Conservation (phyloP, 495 filamentous ascomycete genomes). For the Corynascus novoguineensis region DNA sequence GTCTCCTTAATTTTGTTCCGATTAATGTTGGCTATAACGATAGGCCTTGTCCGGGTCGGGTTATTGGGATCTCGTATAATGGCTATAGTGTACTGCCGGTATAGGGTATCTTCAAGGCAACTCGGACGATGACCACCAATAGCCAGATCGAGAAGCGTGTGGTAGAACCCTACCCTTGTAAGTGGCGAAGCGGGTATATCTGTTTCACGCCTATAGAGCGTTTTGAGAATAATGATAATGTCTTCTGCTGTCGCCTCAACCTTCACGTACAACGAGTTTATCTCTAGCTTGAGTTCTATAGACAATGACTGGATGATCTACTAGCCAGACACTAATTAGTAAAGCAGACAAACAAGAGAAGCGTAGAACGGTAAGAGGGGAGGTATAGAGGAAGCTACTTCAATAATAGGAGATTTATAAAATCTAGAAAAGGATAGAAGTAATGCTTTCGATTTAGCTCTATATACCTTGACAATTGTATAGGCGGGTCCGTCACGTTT, state of each 20-base stretch:
- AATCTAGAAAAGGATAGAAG: too few relatives aligned
- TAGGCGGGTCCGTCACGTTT: not conserved
- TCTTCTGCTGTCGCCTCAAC: constrained; percentile 1
- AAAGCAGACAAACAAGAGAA: not conserved
- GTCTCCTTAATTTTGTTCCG: not conserved
- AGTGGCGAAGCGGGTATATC: constrained; percentile 1
- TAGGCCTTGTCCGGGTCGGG: not conserved
- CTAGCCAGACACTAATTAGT: not conserved
- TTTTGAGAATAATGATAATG: not conserved
- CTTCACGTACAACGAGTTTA: not conserved
- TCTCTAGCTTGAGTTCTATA: not conserved
- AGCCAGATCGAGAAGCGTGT: not conserved
- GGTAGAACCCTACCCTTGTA: not conserved
- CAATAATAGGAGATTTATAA: too few relatives aligned
- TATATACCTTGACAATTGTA: constrained; percentile 1
- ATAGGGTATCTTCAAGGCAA: not conserved
- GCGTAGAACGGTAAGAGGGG: not conserved
- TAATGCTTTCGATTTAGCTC: not conserved
- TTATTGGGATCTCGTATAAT: not conserved
- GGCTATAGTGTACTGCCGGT: not conserved
- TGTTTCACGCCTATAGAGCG: not conserved
- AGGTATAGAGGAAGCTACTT: not conserved
- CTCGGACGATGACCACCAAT: not conserved
- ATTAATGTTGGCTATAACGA: not conserved
- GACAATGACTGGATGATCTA: not conserved